Evolutionary conservation across 176 grass and related monocot genomes (phyloP), one percentile per base, ranked within the genome.

Genomic region (Coix lacrymajobi): DNA sequence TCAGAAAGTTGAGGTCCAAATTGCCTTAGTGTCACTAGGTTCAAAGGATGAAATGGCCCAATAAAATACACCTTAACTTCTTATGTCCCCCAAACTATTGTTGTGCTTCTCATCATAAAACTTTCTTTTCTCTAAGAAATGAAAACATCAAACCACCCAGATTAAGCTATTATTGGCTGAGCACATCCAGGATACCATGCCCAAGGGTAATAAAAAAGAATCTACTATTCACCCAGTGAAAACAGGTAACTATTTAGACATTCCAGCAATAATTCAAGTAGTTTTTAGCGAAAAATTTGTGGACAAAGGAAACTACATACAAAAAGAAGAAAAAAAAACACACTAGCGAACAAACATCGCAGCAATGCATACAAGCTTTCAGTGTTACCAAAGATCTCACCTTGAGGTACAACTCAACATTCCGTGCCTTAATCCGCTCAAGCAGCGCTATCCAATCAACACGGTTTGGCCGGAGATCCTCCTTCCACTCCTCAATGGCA

Each of bases 371-470:
- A 48, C 19, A 73, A 45, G 76, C 48, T 78, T 54, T 81, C 33
- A 83, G 58, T 17, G 41, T 46, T 65, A 73, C 11, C 52, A 24
- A 57, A 83, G 7, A 86, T 19, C 87, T 86, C 52, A 98, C 96
- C 92, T 98, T 95, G 20, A 91, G 82, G 76, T 91, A 88, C 69
- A 98, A 73, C 90, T 92, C 79, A 4, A 90, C 86, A 79, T 88
- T 95, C 19, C 75, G 63, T 56, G 87, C 68, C 80, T 93, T 91
- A 67, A 98, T 87, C 69, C 90, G 84, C 24, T 88, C 90, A 8
- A 98, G 92, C 37, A 98, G 75, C 4, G 88, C 88, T 76, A 89
- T 76, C 92, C 96, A 98, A 34, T 98, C 96, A 20, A 84, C 85
- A 22, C 89, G 89, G 66, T 67, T 98, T 30, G 92, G 90, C 67